phyloP scores from a whole-genome alignment of 2,329 filamentous ascomycete species.

The Penicillium thymicola region DNA sequence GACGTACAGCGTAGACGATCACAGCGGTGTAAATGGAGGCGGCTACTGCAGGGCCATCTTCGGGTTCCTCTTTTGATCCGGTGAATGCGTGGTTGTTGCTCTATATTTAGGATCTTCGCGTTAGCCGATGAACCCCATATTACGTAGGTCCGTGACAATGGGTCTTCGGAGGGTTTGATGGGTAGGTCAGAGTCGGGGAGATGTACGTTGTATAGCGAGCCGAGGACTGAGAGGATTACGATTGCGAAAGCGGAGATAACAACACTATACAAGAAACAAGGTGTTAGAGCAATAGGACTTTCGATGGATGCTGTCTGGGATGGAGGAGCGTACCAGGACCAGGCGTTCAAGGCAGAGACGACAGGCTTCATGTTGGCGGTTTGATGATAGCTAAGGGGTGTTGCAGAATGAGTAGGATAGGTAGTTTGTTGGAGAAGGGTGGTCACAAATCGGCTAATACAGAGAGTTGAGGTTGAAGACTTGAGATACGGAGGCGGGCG shows the following conservation, averaged over 20 bases:
- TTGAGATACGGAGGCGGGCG: conserved; percentile 25
- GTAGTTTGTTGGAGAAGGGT: background rate
- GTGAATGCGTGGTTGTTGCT: conserved; percentile 77
- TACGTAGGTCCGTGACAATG: conserved; percentile 2
- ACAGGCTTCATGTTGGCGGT: conserved; percentile 80
- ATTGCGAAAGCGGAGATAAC: conserved; percentile 64
- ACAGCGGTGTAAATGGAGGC: conserved; percentile 84
- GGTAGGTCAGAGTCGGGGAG: background rate
- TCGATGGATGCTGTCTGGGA: background rate
- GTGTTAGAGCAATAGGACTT: conserved; percentile 10
- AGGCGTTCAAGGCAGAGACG: conserved; percentile 86
- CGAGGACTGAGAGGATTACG: conserved; percentile 62
- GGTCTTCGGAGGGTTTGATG: background rate
- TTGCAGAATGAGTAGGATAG: background rate
- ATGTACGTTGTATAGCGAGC: conserved; percentile 69
- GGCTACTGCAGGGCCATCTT: conserved; percentile 74
- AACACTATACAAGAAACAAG: conserved; percentile 54
- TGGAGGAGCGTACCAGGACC: conserved; percentile 72
- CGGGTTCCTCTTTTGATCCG: conserved; percentile 66
- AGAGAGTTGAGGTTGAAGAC: conserved; percentile 12
- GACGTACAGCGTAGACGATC: conserved; percentile 78
- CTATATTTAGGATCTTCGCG: conserved; percentile 30
- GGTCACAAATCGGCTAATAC: conserved; percentile 4
- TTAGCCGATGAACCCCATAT: conserved; percentile 6
- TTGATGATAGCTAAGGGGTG: background rate